These are phyloP conservation scores for Chenopodium quinoa DNA, from an alignment of 148 eudicot species.

Conservation along the genomic window DNA sequence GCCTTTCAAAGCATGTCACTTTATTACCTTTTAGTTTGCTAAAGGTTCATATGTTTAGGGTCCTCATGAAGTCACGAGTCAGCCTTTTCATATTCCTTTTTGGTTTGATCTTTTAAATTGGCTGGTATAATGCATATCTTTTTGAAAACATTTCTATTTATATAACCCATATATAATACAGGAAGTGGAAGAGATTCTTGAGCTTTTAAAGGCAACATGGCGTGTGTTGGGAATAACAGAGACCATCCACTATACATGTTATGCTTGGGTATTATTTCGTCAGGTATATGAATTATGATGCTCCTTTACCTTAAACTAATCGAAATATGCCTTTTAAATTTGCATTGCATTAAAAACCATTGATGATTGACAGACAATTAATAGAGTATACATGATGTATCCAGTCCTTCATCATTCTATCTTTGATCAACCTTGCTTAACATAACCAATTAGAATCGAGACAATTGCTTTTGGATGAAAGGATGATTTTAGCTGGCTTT, in stretches of 20 bases:
- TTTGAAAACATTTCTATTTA: neutral
- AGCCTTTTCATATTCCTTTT: neutral
- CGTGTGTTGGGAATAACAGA: conserved; percentile 90
- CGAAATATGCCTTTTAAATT: neutral
- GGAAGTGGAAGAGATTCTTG: conserved; percentile 97
- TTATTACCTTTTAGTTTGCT: neutral
- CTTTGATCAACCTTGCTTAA: too few relatives aligned
- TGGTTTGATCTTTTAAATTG: conserved; percentile 4
- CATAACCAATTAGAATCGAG: too few relatives aligned
- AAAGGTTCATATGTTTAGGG: neutral
- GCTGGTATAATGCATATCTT: neutral
- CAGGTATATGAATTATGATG: conserved; percentile 58
- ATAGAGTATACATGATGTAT: neutral
- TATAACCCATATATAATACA: conserved; percentile 30
- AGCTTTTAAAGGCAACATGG: conserved; percentile 98
- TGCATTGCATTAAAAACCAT: neutral
- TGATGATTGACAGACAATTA: neutral
- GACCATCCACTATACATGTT: conserved; percentile 88
- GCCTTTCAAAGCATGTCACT: neutral
- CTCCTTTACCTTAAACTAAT: neutral
- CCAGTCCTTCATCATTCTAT: too few relatives aligned
- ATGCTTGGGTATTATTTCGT: conserved; percentile 94
- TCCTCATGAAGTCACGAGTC: neutral
- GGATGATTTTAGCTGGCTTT: too few relatives aligned
- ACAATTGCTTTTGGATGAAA: too few relatives aligned